Evolutionary conservation across 805 yeast species (phyloP).

Genomic region (Saccharomyces kudriavzevii): DNA sequence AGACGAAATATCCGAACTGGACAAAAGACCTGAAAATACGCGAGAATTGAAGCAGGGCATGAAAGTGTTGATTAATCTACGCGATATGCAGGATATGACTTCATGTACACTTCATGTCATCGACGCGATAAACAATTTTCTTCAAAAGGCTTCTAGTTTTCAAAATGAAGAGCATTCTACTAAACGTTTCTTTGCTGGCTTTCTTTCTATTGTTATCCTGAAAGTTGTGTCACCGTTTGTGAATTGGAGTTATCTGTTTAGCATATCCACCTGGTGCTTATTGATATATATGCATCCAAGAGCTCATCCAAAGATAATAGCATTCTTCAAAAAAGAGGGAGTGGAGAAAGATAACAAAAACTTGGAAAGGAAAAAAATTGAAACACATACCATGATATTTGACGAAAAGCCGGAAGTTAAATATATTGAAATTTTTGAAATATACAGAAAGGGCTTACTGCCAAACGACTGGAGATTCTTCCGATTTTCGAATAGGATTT

Average conservation of each 20-base stretch:
- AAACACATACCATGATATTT: conserved; percentile 27
- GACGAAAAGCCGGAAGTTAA: conserved; percentile 58
- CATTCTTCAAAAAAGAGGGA: conserved; percentile 17
- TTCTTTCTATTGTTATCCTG: conserved; percentile 33
- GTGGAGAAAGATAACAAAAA: conserved; percentile 3
- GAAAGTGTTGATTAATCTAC: conserved; percentile 49
- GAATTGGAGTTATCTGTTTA: conserved; percentile 58
- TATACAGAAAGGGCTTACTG: conserved; percentile 57
- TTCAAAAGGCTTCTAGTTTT: conserved; percentile 61
- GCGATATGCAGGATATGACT: conserved; percentile 64
- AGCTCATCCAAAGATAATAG: conserved; percentile 24
- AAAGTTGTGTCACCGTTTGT: conserved; percentile 42
- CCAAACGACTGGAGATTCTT: conserved; percentile 56
- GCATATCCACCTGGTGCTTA: conserved; percentile 48
- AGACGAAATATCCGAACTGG: conserved; percentile 2
- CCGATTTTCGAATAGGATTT: conserved; percentile 47
- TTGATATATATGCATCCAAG: conserved; percentile 56
- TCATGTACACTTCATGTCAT: conserved; percentile 43
- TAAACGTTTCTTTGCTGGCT: conserved; percentile 40
- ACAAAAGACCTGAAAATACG: conserved; percentile 1
- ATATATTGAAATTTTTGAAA: conserved; percentile 69
- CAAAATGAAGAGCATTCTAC: conserved; percentile 62
- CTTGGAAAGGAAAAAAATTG: not conserved
- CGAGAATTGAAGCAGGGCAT: conserved; percentile 18
- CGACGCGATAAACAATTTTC: conserved; percentile 45